These are phyloP conservation scores for Yamadazyma sp. DNA, from an alignment of 1,139 yeast species.

Conservation along the genomic window DNA sequence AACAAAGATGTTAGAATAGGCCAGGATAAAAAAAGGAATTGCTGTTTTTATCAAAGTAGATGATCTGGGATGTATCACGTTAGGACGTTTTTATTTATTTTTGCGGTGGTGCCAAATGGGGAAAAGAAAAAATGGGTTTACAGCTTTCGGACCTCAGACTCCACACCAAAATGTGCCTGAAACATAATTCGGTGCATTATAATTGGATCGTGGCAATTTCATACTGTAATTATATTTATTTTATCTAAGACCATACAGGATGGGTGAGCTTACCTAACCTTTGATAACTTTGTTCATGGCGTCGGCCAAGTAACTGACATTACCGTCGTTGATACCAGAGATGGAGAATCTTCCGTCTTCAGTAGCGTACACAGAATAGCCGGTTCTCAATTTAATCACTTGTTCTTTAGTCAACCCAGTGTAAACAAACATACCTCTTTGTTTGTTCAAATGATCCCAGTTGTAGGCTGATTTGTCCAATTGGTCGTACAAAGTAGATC, in stretches of 20 bases:
- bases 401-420: slow-evolving; percentile 78
- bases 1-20: not conserved
- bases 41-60: not conserved
- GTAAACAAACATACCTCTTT: slow-evolving; percentile 96
- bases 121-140: not conserved
- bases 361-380: slow-evolving; percentile 81
- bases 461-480: slow-evolving; percentile 56
- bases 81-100: not conserved
- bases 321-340: slow-evolving; percentile 80
- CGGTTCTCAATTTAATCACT: slow-evolving; percentile 65
- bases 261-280: slow-evolving; percentile 7
- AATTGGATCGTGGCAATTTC: no score
- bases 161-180: not conserved
- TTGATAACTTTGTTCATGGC: slow-evolving; percentile 63
- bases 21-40: no score
- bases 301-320: slow-evolving; percentile 80
- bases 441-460: slow-evolving; percentile 87
- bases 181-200: not conserved
- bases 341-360: slow-evolving; percentile 89
- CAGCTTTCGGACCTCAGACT: no score
- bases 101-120: not conserved
- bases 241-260: no score
- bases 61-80: not conserved
- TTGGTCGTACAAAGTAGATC: slow-evolving; percentile 61
- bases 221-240: no score